Percentiles rank a stretch among this genome's conserved stretches.
phyloP scores from a whole-genome alignment of 164 flowering plant species.

The Taxillus chinensis region DNA sequence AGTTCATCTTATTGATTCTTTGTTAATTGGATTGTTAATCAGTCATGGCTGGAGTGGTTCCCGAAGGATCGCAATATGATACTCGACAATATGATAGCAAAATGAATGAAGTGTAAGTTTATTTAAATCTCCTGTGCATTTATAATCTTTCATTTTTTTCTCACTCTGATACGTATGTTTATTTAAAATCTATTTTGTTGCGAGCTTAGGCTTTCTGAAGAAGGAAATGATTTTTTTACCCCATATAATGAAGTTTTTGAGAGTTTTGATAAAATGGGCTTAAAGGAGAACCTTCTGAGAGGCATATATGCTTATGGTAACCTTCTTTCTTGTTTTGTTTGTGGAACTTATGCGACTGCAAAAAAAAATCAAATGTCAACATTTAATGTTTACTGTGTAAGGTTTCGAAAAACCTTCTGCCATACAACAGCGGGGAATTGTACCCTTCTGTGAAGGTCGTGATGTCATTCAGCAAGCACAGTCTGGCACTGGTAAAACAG shows the following conservation, averaged over 20 bases:
- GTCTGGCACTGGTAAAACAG: constrained; percentile 3
- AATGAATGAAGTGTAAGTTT: background rate
- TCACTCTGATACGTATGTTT: background rate
- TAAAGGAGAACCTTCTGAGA: constrained; percentile 1
- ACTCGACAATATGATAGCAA: background rate
- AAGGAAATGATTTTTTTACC: background rate
- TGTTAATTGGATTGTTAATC: no score
- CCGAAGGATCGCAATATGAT: background rate
- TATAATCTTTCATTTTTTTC: background rate
- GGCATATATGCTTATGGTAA: constrained; percentile 3
- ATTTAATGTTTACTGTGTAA: background rate
- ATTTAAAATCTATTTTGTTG: background rate
- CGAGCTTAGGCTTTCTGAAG: background rate
- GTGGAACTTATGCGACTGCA: no score
- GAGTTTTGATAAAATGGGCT: constrained; percentile 2
- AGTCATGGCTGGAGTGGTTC: background rate
- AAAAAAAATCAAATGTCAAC: background rate
- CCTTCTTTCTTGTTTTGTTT: background rate
- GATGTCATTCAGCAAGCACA: background rate
- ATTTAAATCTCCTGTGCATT: background rate
- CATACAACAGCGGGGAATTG: constrained; percentile 1
- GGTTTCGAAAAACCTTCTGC: background rate
- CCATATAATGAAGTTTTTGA: background rate
- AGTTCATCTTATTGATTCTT: no score
- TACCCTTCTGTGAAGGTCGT: background rate